Conservation (phyloP, 1,284 basidiomycete species). For the Flammula alnicola region DNA sequence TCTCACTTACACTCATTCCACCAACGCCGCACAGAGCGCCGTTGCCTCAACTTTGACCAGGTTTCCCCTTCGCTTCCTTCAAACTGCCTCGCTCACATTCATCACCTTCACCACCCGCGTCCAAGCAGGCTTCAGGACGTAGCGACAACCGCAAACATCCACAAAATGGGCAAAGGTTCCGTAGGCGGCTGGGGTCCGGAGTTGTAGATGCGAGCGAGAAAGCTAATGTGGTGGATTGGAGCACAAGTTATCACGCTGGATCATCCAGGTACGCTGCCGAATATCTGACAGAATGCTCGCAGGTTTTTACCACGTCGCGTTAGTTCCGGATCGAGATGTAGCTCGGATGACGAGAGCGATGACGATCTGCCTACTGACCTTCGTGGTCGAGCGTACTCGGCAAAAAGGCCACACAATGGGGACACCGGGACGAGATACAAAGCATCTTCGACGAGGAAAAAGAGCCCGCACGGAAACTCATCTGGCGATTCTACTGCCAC, state of each 20-base stretch:
- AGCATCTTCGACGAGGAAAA: slow-evolving; percentile 30
- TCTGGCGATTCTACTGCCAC: slow-evolving; percentile 39
- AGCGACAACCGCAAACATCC: slow-evolving; percentile 45
- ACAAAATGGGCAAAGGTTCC: slow-evolving; percentile 38
- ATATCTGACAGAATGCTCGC: background rate
- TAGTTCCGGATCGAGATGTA: slow-evolving; percentile 54
- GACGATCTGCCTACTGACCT: slow-evolving; percentile 37
- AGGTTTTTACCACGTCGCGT: slow-evolving; percentile 9
- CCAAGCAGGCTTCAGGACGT: slow-evolving; percentile 47
- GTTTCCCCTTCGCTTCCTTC: slow-evolving; percentile 32
- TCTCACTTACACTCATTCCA: background rate
- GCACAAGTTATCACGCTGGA: slow-evolving; percentile 84
- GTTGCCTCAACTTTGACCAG: too few species aligned
- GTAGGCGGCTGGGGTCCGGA: slow-evolving; percentile 40
- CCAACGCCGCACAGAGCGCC: too few species aligned
- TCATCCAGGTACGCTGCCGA: slow-evolving; percentile 64
- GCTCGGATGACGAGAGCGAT: slow-evolving; percentile 54
- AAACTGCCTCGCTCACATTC: slow-evolving; percentile 79
- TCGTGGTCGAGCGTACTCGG: slow-evolving; percentile 44
- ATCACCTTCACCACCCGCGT: slow-evolving; percentile 71
- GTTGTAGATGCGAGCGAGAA: slow-evolving; percentile 24
- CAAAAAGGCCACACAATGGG: slow-evolving; percentile 20
- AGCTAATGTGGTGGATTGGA: slow-evolving; percentile 59
- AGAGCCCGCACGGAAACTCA: slow-evolving; percentile 35
- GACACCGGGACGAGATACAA: slow-evolving; percentile 17